These are phyloP conservation scores for Heracleum sosnowskyi DNA, from an alignment of 129 eudicot species.

Conservation along the genomic window DNA sequence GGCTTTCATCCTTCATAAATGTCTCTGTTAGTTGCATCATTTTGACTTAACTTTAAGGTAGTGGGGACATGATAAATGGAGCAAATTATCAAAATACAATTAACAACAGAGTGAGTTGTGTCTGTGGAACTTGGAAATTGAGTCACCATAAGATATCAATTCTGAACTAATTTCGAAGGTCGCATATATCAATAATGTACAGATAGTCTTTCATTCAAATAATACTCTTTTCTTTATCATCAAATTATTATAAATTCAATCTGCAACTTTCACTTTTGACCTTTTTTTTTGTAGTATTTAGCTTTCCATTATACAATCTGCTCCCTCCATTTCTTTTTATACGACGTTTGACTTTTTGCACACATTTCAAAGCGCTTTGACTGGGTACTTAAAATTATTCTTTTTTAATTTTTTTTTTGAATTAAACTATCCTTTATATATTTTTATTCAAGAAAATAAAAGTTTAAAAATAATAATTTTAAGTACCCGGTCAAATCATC, in stretches of 20 bases:
- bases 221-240: neutral
- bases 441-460: no score
- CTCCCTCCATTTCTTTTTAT: no score
- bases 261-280: neutral
- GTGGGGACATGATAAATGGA: neutral
- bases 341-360: no score
- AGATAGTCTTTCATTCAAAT: neutral
- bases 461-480: no score
- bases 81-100: no score
- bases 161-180: neutral
- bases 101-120: neutral
- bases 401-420: no score
- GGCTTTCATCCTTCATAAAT: slow-evolving; percentile 17
- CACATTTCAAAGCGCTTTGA: no score
- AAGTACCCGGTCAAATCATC: no score
- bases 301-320: neutral
- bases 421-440: no score
- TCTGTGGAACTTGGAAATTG: neutral
- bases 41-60: slow-evolving; percentile 2
- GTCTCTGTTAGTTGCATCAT: slow-evolving; percentile 13
- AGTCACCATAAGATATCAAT: neutral
- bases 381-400: no score
- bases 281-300: neutral
- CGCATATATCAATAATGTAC: neutral
- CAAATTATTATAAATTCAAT: neutral